phyloP scores from a whole-genome alignment of 2,329 filamentous ascomycete genomes.

The Blastomyces emzantsi region DNA sequence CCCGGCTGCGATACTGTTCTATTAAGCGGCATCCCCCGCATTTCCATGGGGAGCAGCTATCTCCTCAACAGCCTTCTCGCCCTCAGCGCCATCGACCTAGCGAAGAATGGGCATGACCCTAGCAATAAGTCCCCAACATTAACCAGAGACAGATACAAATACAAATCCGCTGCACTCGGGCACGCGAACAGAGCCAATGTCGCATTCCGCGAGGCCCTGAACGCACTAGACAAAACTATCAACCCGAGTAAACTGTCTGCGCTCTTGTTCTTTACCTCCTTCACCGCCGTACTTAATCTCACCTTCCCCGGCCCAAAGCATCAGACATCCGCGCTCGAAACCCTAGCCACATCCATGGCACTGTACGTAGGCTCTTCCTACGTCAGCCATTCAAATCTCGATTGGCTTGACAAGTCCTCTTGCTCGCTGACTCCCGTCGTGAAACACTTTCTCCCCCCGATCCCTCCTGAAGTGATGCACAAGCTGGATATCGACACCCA shows the following conservation, averaged over 20 bases:
- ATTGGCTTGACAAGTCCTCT: not conserved
- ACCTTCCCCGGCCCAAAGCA: not conserved
- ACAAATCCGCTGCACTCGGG: not conserved
- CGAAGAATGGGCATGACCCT: not conserved
- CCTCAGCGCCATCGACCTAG: conserved; percentile 15
- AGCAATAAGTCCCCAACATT: not conserved
- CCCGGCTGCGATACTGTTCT: conserved; percentile 14
- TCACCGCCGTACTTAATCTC: not conserved
- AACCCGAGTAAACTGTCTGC: not conserved
- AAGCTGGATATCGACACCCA: not conserved
- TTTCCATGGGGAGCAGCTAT: conserved; percentile 14
- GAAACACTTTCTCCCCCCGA: not conserved
- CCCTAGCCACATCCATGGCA: not conserved
- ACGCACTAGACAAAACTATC: not conserved
- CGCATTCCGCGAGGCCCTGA: not conserved
- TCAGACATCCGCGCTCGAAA: not conserved
- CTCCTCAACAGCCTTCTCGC: conserved; percentile 15
- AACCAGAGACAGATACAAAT: not conserved
- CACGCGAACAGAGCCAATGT: not conserved
- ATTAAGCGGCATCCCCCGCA: conserved; percentile 13
- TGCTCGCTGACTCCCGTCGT: not conserved
- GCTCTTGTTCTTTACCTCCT: not conserved
- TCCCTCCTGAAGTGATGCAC: not conserved
- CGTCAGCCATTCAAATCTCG: not conserved
- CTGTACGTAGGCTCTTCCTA: not conserved